Conservation (phyloP, 2,329 filamentous ascomycete species). For the Hymenoscyphus scutula region DNA sequence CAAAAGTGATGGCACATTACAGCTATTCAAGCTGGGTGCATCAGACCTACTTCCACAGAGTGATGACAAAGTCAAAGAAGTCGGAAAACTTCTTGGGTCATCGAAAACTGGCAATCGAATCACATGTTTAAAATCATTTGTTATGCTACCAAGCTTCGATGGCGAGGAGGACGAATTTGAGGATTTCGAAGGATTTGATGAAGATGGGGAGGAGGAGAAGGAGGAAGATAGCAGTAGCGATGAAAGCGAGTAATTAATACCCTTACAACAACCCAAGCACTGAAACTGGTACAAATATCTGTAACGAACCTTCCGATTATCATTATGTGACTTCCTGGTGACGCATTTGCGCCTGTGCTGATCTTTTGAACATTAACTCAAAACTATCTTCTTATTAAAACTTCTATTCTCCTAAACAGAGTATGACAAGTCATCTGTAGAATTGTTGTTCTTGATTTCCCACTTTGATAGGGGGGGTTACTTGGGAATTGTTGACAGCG, state of each 20-base stretch:
- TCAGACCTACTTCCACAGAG: conserved; percentile 37
- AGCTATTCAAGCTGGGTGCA: conserved; percentile 66
- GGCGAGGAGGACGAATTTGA: conserved; percentile 46
- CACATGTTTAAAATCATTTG: conserved; percentile 82
- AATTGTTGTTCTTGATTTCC: neutral
- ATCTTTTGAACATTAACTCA: neutral
- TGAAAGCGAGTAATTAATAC: conserved; percentile 36
- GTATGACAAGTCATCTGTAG: too few relatives aligned
- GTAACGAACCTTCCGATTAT: neutral
- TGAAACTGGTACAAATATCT: neutral
- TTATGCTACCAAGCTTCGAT: conserved; percentile 71
- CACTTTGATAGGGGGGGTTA: neutral
- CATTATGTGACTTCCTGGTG: neutral
- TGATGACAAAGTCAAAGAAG: conserved; percentile 27
- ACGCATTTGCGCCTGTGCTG: neutral
- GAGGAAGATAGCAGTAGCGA: conserved; percentile 31
- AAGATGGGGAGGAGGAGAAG: conserved; percentile 23
- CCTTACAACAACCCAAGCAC: conserved; percentile 12
- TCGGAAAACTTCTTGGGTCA: conserved; percentile 62
- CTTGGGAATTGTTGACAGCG: too few relatives aligned
- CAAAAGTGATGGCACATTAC: conserved; percentile 82
- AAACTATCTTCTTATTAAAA: neutral
- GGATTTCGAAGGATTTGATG: conserved; percentile 30
- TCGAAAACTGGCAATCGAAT: conserved; percentile 87
- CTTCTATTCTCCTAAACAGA: too few relatives aligned